Base-by-base conservation (phyloP, 768 basidiomycete genomes). In the Daedaleopsis sinensis region DNA sequence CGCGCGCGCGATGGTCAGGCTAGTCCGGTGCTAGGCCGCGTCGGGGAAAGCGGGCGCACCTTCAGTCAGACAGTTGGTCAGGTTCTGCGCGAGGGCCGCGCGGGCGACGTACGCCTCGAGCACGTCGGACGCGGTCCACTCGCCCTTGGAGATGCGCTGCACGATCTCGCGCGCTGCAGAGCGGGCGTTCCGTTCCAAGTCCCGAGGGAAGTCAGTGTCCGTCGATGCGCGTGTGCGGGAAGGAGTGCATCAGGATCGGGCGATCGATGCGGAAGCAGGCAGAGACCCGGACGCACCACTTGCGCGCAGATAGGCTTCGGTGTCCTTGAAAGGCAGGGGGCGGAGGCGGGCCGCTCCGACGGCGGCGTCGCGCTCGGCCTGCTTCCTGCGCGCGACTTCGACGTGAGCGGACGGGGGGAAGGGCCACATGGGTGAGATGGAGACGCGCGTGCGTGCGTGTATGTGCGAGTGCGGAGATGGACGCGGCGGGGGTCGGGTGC, bases 21-120 rank as follows among this genome's bases (percentile, higher is more conserved):
- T 49, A 27, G 47, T 6, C 21, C 13, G 57, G 43, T 7, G 36
- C 39, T 42, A 42, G 39, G 39, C 39, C 11, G 39, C 39, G 39
- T 42, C 18, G 39, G 39, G 43, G 38, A 65, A 27, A 18, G 27
- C 21, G 54, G 15, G 55, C 77, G 56, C 44, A 90, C 92, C 84
- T 82, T 94, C 92, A 1, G 93, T 94, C 46, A 93, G 66, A 68
- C 90, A 91, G 68, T 93, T 94, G 4, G 87, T 89, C 62, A 76
- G 76, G 36, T 76, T 71, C 13, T 94, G 91, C 3, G 89, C 89
- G 27, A 82, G 71, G 36, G 67, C 79, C 2, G 81, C 82, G 19
- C 76, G 80, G 11, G 79, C 73, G 39, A 80, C 74, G 72, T 76
- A 73, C 12, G 79, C 79, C 21, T 70, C 82, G 75, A 71, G 78